Conservation (phyloP, 106 monocot species). For the Dioscorea dumetorum region DNA sequence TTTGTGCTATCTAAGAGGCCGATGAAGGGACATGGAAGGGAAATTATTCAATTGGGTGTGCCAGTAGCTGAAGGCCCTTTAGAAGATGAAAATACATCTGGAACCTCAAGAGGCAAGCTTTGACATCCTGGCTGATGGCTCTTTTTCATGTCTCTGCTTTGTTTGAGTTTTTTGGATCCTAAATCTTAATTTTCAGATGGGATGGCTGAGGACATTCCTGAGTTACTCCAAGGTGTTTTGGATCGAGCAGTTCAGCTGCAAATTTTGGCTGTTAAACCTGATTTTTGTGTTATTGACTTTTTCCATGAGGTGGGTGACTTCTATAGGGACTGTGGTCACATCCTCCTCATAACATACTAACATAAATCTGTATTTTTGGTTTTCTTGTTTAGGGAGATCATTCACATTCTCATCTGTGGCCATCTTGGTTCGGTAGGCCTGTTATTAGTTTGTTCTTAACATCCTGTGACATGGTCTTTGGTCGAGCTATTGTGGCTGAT, state of each 20-base stretch:
- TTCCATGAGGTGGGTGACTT: constrained; percentile 53
- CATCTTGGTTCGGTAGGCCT: constrained; percentile 64
- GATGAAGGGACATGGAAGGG: constrained; percentile 71
- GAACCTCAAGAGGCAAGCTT: constrained; percentile 29
- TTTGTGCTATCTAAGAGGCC: constrained; percentile 49
- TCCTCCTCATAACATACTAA: too few relatives aligned
- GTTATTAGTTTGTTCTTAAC: constrained; percentile 55
- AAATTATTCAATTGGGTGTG: constrained; percentile 65
- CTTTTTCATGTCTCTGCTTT: too few relatives aligned
- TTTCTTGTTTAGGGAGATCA: constrained; percentile 49
- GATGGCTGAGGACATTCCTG: constrained; percentile 56
- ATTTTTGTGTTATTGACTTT: constrained; percentile 72
- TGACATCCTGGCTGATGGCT: too few relatives aligned
- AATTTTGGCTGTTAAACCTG: constrained; percentile 44
- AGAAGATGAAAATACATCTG: constrained; percentile 41
- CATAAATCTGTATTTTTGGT: background rate
- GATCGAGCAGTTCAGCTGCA: constrained; percentile 36
- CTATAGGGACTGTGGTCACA: too few relatives aligned
- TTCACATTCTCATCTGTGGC: constrained; percentile 53
- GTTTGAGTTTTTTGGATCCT: too few relatives aligned
- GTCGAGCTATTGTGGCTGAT: constrained; percentile 28
- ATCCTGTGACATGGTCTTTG: constrained; percentile 67
- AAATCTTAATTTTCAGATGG: constrained; percentile 26
- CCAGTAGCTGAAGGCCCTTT: constrained; percentile 38
- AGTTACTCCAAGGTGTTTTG: constrained; percentile 33